Base-by-base conservation (phyloP, 1,139 yeast species). In the Geotrichum phurueaensis region DNA sequence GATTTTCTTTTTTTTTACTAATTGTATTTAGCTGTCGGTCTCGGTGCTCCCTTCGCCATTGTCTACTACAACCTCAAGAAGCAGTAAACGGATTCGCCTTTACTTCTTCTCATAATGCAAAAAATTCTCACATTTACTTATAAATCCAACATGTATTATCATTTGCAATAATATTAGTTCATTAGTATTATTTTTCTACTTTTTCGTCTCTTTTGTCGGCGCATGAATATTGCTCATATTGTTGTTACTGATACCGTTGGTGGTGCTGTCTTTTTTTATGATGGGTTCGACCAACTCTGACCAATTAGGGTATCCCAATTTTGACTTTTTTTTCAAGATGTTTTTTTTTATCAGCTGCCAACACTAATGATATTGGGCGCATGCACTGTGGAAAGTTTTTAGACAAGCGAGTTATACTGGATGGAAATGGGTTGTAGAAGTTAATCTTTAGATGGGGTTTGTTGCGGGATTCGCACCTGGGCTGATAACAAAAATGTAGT, bases 1-100 rank as follows among this genome's bases (percentile, higher is more conserved):
- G 20, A 18, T 2, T 23, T 23, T 27, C n/a, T n/a, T 48, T 18
- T 50, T 33, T 9, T 27, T 56, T 54, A 12, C 20, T 31, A 25
- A 29, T 43, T 43, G 22, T 18, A 18, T 31, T 29, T 54, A 53
- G 51, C 65, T 59, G 68, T 70, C 58, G 78, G 78, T 58, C 66
- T 75, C 60, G 73, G 73, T 54, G 70, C 75, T 62, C 78, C 78
- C 56, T 74, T 74, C 64, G 70, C 68, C 66, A 72, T 75, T 64
- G 68, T 66, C 62, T 74, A 71, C 72, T 73, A 70, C 71, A 69
- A 73, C 68, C 69, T 74, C 64, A 71, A 73, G 70, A 75, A 75
- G 74, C 61, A 59, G 48, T 59, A 59, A 52, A 50, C 56, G 25
- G 15, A 53, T 18, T 53, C 20, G 47, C 20, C 47, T 39, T 39